Evolutionary conservation across 176 grass and related monocot genomes (phyloP).

Genomic region (Cymbopogon citratus): DNA sequence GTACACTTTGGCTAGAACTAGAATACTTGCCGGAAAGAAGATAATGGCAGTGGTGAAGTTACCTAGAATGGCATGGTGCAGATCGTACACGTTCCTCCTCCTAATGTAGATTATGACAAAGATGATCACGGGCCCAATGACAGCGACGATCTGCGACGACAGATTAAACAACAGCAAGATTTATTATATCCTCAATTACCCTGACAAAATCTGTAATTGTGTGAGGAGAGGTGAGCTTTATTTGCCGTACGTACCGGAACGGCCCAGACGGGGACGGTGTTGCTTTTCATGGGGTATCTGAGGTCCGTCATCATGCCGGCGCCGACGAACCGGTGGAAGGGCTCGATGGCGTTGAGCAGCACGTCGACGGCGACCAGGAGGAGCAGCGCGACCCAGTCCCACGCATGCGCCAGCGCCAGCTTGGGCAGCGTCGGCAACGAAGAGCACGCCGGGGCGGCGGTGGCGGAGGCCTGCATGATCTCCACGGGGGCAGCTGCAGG

Average conservation of each 20-base stretch:
- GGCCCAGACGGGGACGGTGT: slow-evolving; percentile 68
- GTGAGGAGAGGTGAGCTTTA: not conserved
- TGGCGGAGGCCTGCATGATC: not conserved
- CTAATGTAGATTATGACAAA: slow-evolving; percentile 18
- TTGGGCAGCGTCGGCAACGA: not conserved
- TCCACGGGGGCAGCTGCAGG: not conserved
- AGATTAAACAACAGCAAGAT: not conserved
- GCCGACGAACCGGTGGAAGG: slow-evolving; percentile 76
- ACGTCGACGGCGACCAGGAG: slow-evolving; percentile 29
- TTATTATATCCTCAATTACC: too few relatives aligned
- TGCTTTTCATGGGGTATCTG: slow-evolving; percentile 59
- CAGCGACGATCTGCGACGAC: slow-evolving; percentile 22
- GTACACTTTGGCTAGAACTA: too few relatives aligned
- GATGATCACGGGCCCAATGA: slow-evolving; percentile 37
- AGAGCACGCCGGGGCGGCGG: not conserved
- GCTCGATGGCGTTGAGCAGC: slow-evolving; percentile 60
- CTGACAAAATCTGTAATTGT: not conserved
- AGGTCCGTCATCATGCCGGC: slow-evolving; percentile 65
- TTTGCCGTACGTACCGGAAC: slow-evolving; percentile 27
- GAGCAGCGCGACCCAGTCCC: slow-evolving; percentile 55
- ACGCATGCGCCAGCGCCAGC: slow-evolving; percentile 31
- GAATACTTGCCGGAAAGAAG: too few relatives aligned
- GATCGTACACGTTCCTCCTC: slow-evolving; percentile 31
- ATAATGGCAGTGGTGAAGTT: not conserved
- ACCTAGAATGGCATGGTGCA: slow-evolving; percentile 48